These are phyloP conservation scores for Zymoseptoria crescenta DNA, from an alignment of 2,329 filamentous ascomycete species.

Conservation along the genomic window DNA sequence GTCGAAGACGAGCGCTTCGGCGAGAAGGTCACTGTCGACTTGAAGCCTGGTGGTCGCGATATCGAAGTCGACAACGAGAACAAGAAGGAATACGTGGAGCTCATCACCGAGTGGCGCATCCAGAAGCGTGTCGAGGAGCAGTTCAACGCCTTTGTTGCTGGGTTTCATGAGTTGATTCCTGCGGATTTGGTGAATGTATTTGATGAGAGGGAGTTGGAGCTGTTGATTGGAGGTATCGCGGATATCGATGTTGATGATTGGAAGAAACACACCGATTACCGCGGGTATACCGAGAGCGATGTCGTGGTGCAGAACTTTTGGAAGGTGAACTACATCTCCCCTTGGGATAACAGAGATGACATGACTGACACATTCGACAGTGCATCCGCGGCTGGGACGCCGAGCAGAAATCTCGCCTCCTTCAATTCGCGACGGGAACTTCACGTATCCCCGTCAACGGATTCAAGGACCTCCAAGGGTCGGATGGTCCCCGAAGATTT, in stretches of 20 bases:
- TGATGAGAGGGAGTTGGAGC: conserved; percentile 91
- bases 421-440: conserved; percentile 96
- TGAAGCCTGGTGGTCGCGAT: conserved; percentile 81
- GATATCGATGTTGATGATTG: conserved; percentile 99
- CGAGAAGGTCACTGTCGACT: conserved; percentile 84
- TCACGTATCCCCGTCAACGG: conserved; percentile 97
- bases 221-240: conserved; percentile 97
- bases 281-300: conserved; percentile 94
- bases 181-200: conserved; percentile 97
- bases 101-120: conserved; percentile 99
- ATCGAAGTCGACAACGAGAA: conserved; percentile 98
- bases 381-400: conserved; percentile 94
- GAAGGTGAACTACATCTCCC: conserved; percentile 52
- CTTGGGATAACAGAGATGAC: neutral
- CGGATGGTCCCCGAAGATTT: conserved; percentile 87
- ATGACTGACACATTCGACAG: conserved; percentile 24
- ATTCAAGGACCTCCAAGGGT: conserved; percentile 97
- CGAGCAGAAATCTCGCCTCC: conserved; percentile 89
- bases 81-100: conserved; percentile 97
- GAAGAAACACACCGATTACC: conserved; percentile 99
- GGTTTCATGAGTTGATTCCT: conserved; percentile 96
- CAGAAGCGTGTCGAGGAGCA: conserved; percentile 97
- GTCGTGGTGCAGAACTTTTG: conserved; percentile 98
- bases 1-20: conserved; percentile 97
- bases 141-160: conserved; percentile 94